phyloP scores from a whole-genome alignment of 768 basidiomycete genomes.

The Rhizopogon vesiculosus region DNA sequence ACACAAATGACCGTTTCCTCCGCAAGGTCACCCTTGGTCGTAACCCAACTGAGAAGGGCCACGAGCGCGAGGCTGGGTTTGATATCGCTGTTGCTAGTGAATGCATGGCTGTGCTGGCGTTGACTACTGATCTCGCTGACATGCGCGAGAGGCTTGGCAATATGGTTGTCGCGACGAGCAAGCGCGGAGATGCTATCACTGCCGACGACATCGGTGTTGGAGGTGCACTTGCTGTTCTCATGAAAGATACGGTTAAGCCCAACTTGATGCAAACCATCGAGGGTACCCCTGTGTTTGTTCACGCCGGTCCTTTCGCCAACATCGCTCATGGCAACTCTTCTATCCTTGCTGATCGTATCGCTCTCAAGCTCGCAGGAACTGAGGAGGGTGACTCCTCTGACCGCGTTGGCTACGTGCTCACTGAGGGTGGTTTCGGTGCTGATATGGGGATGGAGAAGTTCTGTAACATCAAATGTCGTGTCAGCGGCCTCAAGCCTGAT shows the following conservation, averaged over 20 bases:
- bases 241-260: slow-evolving; percentile 99
- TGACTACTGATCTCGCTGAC: slow-evolving; percentile 82
- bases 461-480: slow-evolving; percentile 98
- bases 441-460: slow-evolving; percentile 99
- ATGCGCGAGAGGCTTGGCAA: slow-evolving; percentile 90
- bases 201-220: slow-evolving; percentile 95
- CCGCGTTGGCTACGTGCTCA: slow-evolving; percentile 90
- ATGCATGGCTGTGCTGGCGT: slow-evolving; percentile 95
- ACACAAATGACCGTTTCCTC: slow-evolving; percentile 96
- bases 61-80: slow-evolving; percentile 86
- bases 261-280: slow-evolving; percentile 98
- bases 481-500: slow-evolving; percentile 89
- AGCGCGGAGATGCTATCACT: slow-evolving; percentile 86
- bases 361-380: slow-evolving; percentile 93
- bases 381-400: slow-evolving; percentile 84
- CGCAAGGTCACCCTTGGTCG: slow-evolving; percentile 94
- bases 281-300: slow-evolving; percentile 98
- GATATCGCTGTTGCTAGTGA: slow-evolving; percentile 98
- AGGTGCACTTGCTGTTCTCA: slow-evolving; percentile 91
- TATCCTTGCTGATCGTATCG: slow-evolving; percentile 95
- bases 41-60: slow-evolving; percentile 83
- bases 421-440: slow-evolving; percentile 97
- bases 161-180: slow-evolving; percentile 96
- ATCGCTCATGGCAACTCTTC: slow-evolving; percentile 99
- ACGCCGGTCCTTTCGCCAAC: slow-evolving; percentile 98